Conservation (phyloP, 768 basidiomycete species). For the Sutorius australiensis region DNA sequence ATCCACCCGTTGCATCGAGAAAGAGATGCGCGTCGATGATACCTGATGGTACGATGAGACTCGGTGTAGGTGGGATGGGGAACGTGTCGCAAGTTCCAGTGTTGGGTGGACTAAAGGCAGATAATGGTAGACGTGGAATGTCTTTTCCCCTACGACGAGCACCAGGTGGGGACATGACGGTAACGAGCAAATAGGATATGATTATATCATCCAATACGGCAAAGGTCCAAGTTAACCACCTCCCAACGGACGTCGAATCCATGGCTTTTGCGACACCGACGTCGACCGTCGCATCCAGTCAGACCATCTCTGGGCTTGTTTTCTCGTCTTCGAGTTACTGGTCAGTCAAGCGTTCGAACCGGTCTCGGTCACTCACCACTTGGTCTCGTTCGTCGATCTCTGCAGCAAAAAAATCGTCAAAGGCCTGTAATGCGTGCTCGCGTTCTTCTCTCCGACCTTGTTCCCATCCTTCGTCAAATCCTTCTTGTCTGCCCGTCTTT, state of each 20-base stretch:
- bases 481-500: conserved; percentile 29
- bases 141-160: conserved; percentile 61
- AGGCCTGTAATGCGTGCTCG: conserved; percentile 49
- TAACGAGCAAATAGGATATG: background rate
- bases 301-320: conserved; percentile 25
- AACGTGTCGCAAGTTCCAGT: conserved; percentile 64
- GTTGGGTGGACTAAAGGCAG: conserved; percentile 72
- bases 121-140: conserved; percentile 68
- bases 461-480: conserved; percentile 33
- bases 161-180: conserved; percentile 12
- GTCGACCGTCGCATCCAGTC: conserved; percentile 26
- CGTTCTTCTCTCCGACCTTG: conserved; percentile 49
- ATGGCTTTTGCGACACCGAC: conserved; percentile 5
- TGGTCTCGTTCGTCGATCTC: conserved; percentile 35
- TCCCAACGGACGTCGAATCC: conserved; percentile 23
- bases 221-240: background rate
- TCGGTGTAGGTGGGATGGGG: conserved; percentile 66
- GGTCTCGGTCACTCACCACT: conserved; percentile 19
- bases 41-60: conserved; percentile 54
- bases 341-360: conserved; percentile 9
- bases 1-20: conserved; percentile 17
- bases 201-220: background rate
- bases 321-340: conserved; percentile 15
- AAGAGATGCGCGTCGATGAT: conserved; percentile 69
- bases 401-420: conserved; percentile 52